Evolutionary conservation across 768 basidiomycete species (phyloP).

Genomic region (Phlegmacium glaucopus): DNA sequence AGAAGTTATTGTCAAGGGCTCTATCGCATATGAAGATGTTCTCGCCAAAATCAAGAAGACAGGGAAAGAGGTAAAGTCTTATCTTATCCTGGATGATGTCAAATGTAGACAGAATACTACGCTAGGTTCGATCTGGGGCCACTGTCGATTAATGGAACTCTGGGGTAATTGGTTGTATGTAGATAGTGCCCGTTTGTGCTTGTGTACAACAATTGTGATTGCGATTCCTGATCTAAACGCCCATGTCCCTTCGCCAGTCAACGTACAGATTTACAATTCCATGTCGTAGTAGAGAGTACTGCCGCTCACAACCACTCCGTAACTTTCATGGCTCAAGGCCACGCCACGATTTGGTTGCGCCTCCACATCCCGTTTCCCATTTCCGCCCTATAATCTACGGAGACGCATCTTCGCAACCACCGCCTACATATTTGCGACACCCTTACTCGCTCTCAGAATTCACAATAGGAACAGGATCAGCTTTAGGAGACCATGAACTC

Average conservation of each 20-base stretch:
- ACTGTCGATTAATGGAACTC: constrained; percentile 31
- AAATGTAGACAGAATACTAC: no score
- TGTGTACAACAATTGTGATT: no score
- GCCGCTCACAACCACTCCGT: constrained; percentile 28
- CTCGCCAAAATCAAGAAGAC: constrained; percentile 83
- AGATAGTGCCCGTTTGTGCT: no score
- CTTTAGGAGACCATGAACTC: constrained; percentile 48
- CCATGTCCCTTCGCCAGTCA: no score
- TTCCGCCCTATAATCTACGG: constrained; percentile 79
- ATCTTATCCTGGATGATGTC: background rate
- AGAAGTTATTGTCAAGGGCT: constrained; percentile 65
- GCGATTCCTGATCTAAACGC: no score
- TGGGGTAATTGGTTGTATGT: no score
- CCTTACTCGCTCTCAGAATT: constrained; percentile 84
- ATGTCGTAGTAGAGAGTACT: background rate
- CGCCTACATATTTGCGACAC: constrained; percentile 42
- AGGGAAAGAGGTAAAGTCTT: constrained; percentile 70
- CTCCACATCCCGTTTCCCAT: constrained; percentile 76
- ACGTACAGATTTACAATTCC: background rate
- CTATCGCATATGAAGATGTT: constrained; percentile 60
- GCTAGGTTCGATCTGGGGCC: constrained; percentile 41
- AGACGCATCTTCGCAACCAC: constrained; percentile 38
- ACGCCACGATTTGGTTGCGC: constrained; percentile 48
- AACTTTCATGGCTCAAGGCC: constrained; percentile 35
- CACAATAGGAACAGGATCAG: constrained; percentile 26